Evolutionary conservation across 2,329 filamentous ascomycete species (phyloP), one percentile per base, ranked within the genome.

Genomic region (Neonectria neomacrospora): DNA sequence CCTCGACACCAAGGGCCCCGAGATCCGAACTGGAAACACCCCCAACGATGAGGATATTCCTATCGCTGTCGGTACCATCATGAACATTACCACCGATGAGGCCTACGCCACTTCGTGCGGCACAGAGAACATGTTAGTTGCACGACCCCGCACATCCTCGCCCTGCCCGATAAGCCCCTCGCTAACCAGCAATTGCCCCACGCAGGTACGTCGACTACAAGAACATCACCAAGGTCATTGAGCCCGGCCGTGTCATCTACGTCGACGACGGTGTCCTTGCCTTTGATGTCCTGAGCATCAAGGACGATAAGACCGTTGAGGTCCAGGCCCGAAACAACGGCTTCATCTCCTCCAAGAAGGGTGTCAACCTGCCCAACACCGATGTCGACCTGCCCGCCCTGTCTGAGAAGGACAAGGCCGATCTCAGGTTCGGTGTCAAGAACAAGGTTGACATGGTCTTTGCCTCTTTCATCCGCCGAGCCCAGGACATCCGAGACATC

Each of bases 361-460:
- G 96, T 81, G 96, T 99, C 83, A 99, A 99, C 86, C 89, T 99
- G 69, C 96, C 96, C 77, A 97, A 97, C 85, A 99, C 96, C 67
- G 95, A 99, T 80, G 95, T 99, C 77, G 96, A 99, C 80, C 93
- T 99, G 62, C 96, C 96, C 65, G 93, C 96, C 71, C 89, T 99
- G 56, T 98, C 95, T 52, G 94, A 98, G 85, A 99, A 99, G 88
- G 96, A 99, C 85, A 94, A 97, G 86, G 86, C 86, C 74, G 96
- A 99, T 84, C 88, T 99, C 72, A 85, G 85, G 75, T 99, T 99
- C 75, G 96, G 96, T 83, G 95, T 98, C 75, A 95, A 97, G 91
- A 98, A 99, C 87, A 90, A 91, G 60, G 96, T 99, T 71, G 96
- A 99, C 83, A 99, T 99, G 96, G 86, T 99, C 75, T 99, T 99